These are phyloP conservation scores for Colletotrichum somersetense DNA, from an alignment of 2,329 filamentous ascomycete species.

Conservation along the genomic window DNA sequence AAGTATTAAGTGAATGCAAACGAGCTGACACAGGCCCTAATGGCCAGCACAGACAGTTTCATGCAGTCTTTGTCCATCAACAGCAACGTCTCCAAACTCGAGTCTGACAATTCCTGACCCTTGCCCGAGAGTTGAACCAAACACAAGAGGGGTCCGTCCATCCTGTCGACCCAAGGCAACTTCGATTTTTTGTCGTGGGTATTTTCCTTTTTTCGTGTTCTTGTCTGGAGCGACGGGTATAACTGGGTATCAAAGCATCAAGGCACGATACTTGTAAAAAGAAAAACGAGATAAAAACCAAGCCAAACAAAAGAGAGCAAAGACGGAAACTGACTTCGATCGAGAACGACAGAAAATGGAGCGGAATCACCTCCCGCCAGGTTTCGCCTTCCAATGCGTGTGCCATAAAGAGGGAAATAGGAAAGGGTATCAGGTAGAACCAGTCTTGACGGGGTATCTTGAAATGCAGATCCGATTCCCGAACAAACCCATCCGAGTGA, in stretches of 20 bases:
- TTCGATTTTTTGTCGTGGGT: conserved; percentile 45
- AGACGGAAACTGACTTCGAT: conserved; percentile 44
- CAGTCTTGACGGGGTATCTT: conserved; percentile 69
- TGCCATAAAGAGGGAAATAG: conserved; percentile 45
- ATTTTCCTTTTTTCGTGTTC: conserved; percentile 45
- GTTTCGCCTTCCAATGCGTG: conserved; percentile 40
- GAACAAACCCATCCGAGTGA: conserved; percentile 51
- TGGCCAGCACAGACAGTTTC: conserved; percentile 40
- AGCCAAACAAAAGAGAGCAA: conserved; percentile 43
- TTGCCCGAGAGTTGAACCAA: conserved; percentile 42
- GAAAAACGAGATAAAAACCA: conserved; percentile 12
- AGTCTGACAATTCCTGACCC: conserved; percentile 40
- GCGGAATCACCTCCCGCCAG: conserved; percentile 39
- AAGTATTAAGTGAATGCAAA: conserved; percentile 54
- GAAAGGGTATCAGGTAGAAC: conserved; percentile 52
- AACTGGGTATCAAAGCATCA: conserved; percentile 55
- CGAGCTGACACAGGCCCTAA: conserved; percentile 42
- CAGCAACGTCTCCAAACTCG: conserved; percentile 39
- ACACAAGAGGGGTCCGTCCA: conserved; percentile 39
- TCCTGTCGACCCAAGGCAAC: conserved; percentile 40
- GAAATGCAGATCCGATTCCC: conserved; percentile 69
- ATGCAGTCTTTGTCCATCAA: conserved; percentile 38
- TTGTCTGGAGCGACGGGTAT: conserved; percentile 47
- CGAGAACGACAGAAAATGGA: conserved; percentile 41
- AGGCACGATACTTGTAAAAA: conserved; percentile 46